These are phyloP conservation scores for Pseudopyricularia javanii DNA, from an alignment of 2,329 filamentous ascomycete species.

Conservation along the genomic window DNA sequence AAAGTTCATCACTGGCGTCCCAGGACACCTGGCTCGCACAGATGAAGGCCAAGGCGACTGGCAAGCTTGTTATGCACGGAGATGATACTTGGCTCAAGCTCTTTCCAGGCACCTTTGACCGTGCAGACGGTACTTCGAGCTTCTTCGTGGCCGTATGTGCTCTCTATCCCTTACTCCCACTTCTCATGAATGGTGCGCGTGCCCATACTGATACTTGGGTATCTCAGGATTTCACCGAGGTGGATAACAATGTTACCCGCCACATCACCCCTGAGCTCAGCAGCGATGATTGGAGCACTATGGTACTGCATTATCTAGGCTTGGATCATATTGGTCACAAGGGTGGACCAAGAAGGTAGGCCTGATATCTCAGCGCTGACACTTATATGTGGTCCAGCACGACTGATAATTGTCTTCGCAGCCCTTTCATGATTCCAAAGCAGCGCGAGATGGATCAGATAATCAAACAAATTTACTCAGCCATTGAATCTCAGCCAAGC, in stretches of 20 bases:
- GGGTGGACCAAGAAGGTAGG: slow-evolving; percentile 68
- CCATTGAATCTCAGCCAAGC: slow-evolving; percentile 59
- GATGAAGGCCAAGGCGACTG: slow-evolving; percentile 59
- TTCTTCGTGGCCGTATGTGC: slow-evolving; percentile 85
- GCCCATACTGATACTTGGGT: slow-evolving; percentile 2
- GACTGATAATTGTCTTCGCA: slow-evolving; percentile 35
- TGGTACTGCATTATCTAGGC: slow-evolving; percentile 92
- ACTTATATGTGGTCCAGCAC: background rate
- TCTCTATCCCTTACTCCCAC: background rate
- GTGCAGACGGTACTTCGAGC: slow-evolving; percentile 85
- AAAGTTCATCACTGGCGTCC: slow-evolving; percentile 69
- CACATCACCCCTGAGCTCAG: slow-evolving; percentile 68
- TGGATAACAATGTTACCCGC: slow-evolving; percentile 93
- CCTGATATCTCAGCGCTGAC: background rate
- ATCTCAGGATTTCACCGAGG: slow-evolving; percentile 86
- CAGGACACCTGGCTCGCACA: slow-evolving; percentile 97
- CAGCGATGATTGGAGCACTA: slow-evolving; percentile 75
- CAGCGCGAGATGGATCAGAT: slow-evolving; percentile 62
- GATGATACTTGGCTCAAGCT: slow-evolving; percentile 98
- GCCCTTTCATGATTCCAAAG: slow-evolving; percentile 72
- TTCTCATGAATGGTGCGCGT: background rate
- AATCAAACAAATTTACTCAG: slow-evolving; percentile 54
- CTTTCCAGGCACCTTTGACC: slow-evolving; percentile 78
- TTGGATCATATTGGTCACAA: slow-evolving; percentile 98
- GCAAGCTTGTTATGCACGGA: slow-evolving; percentile 85